Evolutionary conservation across 2,329 filamentous ascomycete species (phyloP).

Genomic region (Ambrosiella beaveri): DNA sequence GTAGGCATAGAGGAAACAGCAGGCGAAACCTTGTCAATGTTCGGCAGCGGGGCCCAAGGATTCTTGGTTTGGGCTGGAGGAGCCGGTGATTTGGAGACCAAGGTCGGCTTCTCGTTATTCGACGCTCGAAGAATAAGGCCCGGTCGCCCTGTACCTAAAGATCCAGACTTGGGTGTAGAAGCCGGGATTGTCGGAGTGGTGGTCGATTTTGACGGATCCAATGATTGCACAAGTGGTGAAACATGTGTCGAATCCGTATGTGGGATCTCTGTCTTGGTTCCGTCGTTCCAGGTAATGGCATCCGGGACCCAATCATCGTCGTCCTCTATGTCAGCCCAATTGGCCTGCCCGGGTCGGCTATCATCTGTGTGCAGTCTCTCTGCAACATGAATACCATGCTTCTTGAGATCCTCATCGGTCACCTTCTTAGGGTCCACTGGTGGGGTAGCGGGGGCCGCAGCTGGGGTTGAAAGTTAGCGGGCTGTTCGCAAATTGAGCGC

Average conservation of each 20-base stretch:
- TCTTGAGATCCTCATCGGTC: conserved; percentile 73
- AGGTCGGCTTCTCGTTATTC: conserved; percentile 46
- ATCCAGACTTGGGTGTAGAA: background rate
- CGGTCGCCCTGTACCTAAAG: conserved; percentile 24
- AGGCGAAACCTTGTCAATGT: conserved; percentile 65
- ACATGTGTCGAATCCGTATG: conserved; percentile 28
- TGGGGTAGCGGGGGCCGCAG: conserved; percentile 25
- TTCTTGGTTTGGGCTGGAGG: conserved; percentile 62
- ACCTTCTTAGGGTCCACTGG: conserved; percentile 62
- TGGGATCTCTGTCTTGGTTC: conserved; percentile 62
- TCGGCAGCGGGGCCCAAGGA: conserved; percentile 77
- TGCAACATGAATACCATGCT: conserved; percentile 73
- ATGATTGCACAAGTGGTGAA: conserved; percentile 19
- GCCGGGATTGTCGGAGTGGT: background rate
- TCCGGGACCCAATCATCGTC: conserved; percentile 64
- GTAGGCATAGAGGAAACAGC: conserved; percentile 23
- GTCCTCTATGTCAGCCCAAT: conserved; percentile 82
- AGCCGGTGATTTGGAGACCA: conserved; percentile 54
- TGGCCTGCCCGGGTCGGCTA: conserved; percentile 48
- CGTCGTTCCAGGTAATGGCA: conserved; percentile 74
- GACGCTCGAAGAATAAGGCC: conserved; percentile 47
- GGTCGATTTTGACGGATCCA: conserved; percentile 20
- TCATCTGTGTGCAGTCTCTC: conserved; percentile 63
- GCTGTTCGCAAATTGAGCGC: no score
- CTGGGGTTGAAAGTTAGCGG: conserved; percentile 20